Evolutionary conservation across 2,329 filamentous ascomycete genomes (phyloP).

Genomic region (Colletotrichum gloeosporioides): DNA sequence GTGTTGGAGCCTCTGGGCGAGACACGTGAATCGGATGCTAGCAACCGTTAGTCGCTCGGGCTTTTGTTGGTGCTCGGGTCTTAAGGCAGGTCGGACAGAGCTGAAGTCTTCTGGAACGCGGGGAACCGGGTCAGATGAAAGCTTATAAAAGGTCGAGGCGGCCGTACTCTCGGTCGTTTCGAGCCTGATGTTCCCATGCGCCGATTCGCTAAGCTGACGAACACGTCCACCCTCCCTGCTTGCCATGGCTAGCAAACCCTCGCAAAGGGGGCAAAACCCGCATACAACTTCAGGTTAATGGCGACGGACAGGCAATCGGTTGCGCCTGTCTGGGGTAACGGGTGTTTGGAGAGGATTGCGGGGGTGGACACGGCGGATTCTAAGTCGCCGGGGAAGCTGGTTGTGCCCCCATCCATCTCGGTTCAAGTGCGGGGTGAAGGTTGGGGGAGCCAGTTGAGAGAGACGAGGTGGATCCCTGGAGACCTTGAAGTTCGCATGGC

Average conservation of each 20-base stretch:
- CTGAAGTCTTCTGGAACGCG: not conserved
- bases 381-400: not conserved
- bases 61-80: not conserved
- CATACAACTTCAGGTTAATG: not conserved
- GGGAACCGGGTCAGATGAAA: conserved; percentile 5
- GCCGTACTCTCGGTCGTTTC: conserved; percentile 17
- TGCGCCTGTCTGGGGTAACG: not conserved
- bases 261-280: not conserved
- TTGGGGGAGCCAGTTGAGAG: conserved; percentile 6
- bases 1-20: not conserved
- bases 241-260: not conserved
- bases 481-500: not conserved
- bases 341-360: conserved; percentile 13
- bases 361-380: not conserved
- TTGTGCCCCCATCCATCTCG: not conserved
- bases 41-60: not conserved
- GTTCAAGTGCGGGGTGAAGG: conserved; percentile 12
- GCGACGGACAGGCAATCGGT: not conserved
- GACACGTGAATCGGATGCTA: not conserved
- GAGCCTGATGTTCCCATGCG: not conserved
- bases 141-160: conserved; percentile 3
- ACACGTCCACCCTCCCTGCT: not conserved
- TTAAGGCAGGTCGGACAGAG: not conserved
- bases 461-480: conserved; percentile 2
- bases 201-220: not conserved